These are phyloP conservation scores for Pythium aristosporum DNA, from an alignment of 352 stramenopile species.

Conservation along the genomic window DNA sequence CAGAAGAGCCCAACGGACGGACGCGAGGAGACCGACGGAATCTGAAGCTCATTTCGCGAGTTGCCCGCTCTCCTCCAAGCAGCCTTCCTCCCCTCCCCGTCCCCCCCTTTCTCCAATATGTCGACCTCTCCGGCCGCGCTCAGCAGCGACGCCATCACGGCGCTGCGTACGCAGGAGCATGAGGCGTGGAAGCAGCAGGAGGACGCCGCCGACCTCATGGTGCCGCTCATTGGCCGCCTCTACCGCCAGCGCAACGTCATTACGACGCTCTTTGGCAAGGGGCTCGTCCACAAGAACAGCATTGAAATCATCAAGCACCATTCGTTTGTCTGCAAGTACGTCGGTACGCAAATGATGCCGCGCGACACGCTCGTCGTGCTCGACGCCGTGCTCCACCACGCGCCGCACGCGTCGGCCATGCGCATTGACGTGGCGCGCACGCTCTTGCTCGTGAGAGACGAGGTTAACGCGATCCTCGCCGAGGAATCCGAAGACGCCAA, in stretches of 20 bases:
- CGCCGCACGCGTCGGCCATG: constrained; percentile 61
- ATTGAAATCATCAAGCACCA: constrained; percentile 84
- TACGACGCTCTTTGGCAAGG: constrained; percentile 81
- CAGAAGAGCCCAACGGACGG: constrained; percentile 1
- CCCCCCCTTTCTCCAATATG: constrained; percentile 25
- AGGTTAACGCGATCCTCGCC: constrained; percentile 51
- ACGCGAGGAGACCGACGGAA: constrained; percentile 13
- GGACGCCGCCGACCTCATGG: constrained; percentile 80
- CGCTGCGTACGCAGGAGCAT: constrained; percentile 58
- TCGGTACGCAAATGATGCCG: constrained; percentile 74
- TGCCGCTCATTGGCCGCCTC: constrained; percentile 78
- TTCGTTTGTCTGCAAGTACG: constrained; percentile 84
- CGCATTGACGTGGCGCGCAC: constrained; percentile 79
- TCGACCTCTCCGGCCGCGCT: constrained; percentile 29
- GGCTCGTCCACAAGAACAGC: constrained; percentile 83
- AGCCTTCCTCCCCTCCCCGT: not conserved
- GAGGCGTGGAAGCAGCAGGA: constrained; percentile 80
- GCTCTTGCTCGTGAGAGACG: constrained; percentile 60
- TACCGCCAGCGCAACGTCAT: constrained; percentile 85
- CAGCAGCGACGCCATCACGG: constrained; percentile 46
- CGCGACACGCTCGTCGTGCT: constrained; percentile 75
- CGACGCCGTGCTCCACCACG: constrained; percentile 56
- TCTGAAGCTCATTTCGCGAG: constrained; percentile 19
- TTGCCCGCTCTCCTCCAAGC: constrained; percentile 17
- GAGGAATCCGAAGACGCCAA: constrained; percentile 33